Evolutionary conservation across 2,329 filamentous ascomycete species (phyloP).

Genomic region (Pseudopyrenochaeta lycopersici): DNA sequence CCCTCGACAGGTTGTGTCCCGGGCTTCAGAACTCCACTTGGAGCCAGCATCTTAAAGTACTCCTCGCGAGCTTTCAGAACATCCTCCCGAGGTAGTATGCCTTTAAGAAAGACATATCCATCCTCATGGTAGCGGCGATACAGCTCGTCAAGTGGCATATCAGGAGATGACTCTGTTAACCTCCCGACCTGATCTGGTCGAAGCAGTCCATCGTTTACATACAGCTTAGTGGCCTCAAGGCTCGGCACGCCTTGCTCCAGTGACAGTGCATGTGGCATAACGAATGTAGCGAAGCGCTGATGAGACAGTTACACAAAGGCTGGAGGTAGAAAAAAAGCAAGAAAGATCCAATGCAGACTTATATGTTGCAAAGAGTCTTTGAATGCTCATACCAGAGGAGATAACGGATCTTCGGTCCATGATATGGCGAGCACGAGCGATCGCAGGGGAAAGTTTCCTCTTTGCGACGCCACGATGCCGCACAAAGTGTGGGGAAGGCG

Average conservation of each 20-base stretch:
- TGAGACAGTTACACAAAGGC: too few relatives aligned
- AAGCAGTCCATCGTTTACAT: slow-evolving; percentile 59
- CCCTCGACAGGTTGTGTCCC: slow-evolving; percentile 62
- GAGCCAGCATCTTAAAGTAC: slow-evolving; percentile 64
- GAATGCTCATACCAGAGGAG: neutral
- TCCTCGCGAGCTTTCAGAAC: slow-evolving; percentile 61
- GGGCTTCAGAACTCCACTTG: slow-evolving; percentile 66
- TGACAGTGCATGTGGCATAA: slow-evolving; percentile 47
- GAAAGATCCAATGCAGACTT: neutral
- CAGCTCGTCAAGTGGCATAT: slow-evolving; percentile 59
- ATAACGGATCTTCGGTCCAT: neutral
- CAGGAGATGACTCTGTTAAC: slow-evolving; percentile 55
- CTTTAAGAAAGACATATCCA: slow-evolving; percentile 66
- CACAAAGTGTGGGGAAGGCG: slow-evolving; percentile 28
- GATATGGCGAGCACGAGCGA: slow-evolving; percentile 2
- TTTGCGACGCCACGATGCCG: slow-evolving; percentile 2
- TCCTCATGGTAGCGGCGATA: slow-evolving; percentile 58
- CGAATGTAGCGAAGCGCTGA: neutral
- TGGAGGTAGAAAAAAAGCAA: neutral
- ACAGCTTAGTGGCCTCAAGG: slow-evolving; percentile 44
- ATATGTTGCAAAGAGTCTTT: neutral
- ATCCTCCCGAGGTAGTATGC: slow-evolving; percentile 61
- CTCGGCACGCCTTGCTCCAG: slow-evolving; percentile 31
- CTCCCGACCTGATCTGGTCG: slow-evolving; percentile 54
- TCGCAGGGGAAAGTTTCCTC: slow-evolving; percentile 20